Evolutionary conservation across 176 grass and related monocot species (phyloP).

Genomic region (Canna indica): DNA sequence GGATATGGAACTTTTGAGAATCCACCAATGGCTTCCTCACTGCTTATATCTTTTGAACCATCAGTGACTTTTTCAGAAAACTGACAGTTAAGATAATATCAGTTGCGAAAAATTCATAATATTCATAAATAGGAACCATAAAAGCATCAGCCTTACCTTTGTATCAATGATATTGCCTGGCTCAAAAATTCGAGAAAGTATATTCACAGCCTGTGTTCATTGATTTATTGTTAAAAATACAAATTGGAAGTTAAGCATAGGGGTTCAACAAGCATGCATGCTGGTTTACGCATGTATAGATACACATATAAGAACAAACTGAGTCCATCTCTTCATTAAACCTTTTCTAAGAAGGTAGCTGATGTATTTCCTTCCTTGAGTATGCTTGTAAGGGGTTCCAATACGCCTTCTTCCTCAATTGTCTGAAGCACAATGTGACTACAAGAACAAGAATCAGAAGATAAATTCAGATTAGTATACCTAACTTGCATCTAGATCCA

Average conservation of each 20-base stretch:
- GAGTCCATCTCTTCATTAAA: conserved; percentile 1
- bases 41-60: background rate
- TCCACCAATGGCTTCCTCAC: conserved; percentile 13
- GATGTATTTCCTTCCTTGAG: conserved; percentile 41
- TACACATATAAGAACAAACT: background rate
- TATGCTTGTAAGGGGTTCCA: conserved; percentile 34
- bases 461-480: background rate
- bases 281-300: background rate
- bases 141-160: conserved; percentile 31
- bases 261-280: no score
- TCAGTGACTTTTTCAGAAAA: background rate
- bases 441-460: conserved; percentile 1
- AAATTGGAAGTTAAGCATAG: background rate
- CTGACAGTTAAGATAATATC: conserved; percentile 26
- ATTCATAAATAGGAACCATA: conserved; percentile 2
- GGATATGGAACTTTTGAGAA: background rate
- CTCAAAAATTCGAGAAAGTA: conserved; percentile 41
- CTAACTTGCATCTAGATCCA: background rate
- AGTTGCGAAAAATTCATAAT: conserved; percentile 6
- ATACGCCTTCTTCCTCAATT: conserved; percentile 38
- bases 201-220: conserved; percentile 42
- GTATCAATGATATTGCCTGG: conserved; percentile 20
- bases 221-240: conserved; percentile 10
- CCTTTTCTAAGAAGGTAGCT: conserved; percentile 40
- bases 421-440: conserved; percentile 33